phyloP scores from a whole-genome alignment of 1,284 basidiomycete species.

The Stereum hirsutum region DNA sequence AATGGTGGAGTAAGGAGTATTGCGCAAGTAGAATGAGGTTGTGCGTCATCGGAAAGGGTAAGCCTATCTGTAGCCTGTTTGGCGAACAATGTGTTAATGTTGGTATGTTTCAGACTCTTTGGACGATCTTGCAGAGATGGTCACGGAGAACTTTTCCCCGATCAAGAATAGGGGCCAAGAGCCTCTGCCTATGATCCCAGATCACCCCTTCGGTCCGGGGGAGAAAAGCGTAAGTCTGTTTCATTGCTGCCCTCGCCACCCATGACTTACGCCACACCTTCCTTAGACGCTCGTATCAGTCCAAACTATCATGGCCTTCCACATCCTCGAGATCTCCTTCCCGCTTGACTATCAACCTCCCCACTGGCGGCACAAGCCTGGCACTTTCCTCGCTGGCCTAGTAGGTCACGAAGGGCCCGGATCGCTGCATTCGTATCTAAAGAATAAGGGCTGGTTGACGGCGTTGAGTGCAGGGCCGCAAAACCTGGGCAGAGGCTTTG shows the following conservation, averaged over 20 bases:
- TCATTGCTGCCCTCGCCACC: neutral
- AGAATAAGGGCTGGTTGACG: constrained; percentile 88
- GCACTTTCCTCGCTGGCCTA: constrained; percentile 76
- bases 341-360: constrained; percentile 80
- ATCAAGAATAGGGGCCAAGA: constrained; percentile 65
- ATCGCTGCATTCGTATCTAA: constrained; percentile 87
- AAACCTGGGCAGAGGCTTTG: constrained; percentile 74
- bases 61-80: constrained; percentile 7
- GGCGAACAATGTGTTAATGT: constrained; percentile 1
- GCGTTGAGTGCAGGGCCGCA: constrained; percentile 70
- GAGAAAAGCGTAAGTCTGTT: constrained; percentile 62
- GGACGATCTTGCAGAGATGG: constrained; percentile 67
- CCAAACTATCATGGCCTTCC: constrained; percentile 88
- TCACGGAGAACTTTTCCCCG: constrained; percentile 71
- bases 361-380: constrained; percentile 79
- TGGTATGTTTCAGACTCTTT: constrained; percentile 52
- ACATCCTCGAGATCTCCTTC: constrained; percentile 83
- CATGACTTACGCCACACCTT: constrained; percentile 6
- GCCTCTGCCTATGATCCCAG: constrained; percentile 57
- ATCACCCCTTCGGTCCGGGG: constrained; percentile 70
- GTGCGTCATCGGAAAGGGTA: constrained; percentile 85
- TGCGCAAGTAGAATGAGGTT: constrained; percentile 93
- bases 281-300: constrained; percentile 73
- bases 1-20: constrained; percentile 95
- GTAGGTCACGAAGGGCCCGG: constrained; percentile 96